A percentile compares a stretch with the other conserved stretches of the same genome.
Conservation (phyloP, 345 rosid species). For the Salix caprea region DNA sequence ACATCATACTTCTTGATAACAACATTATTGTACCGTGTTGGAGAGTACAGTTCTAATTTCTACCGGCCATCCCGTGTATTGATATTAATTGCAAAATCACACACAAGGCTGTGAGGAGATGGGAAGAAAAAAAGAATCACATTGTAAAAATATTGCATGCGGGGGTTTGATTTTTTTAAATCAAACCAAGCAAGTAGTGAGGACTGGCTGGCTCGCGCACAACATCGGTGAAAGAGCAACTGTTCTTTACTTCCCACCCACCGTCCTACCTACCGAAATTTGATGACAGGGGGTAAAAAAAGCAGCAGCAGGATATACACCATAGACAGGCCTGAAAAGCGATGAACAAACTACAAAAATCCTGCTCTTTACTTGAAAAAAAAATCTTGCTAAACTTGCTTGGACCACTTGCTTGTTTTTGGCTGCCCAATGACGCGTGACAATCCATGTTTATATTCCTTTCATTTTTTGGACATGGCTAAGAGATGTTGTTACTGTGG, state of each 20-base stretch:
- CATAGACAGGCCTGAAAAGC: not conserved
- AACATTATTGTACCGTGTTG: not conserved
- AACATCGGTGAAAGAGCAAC: no score
- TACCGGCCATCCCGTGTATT: not conserved
- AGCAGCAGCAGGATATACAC: not conserved
- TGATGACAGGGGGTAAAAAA: not conserved
- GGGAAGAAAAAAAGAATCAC: no score
- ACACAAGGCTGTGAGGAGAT: not conserved
- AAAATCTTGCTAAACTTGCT: not conserved
- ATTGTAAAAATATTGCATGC: no score
- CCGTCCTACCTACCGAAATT: not conserved
- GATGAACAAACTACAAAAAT: not conserved
- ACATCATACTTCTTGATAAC: rapidly evolving
- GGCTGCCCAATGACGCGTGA: not conserved
- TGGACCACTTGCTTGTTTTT: no score
- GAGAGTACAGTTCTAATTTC: not conserved
- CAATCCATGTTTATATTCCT: not conserved
- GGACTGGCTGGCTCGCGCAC: no score
- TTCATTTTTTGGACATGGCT: not conserved
- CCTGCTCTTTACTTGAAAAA: not conserved
- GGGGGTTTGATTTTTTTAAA: no score
- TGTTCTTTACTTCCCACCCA: not conserved
- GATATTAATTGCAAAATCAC: not conserved
- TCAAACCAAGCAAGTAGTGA: no score
- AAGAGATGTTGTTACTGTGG: not conserved